A percentile compares a stretch with the other conserved stretches of the same genome.
Conservation (phyloP, 192 early-diverging fungal genomes). For the Spizellomyces punctatus region DNA sequence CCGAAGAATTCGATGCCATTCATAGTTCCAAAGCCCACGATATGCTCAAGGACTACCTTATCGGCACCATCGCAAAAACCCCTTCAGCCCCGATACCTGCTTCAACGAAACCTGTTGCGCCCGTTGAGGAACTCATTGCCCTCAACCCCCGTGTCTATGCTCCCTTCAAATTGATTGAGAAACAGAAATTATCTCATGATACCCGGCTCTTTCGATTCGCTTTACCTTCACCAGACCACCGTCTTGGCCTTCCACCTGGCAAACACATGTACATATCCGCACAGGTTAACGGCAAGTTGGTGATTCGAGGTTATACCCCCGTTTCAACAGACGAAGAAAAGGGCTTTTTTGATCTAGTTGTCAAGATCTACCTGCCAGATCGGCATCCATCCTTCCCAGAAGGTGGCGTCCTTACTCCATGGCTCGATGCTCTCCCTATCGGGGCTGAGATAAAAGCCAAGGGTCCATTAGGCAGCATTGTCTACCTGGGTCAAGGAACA, state of each 20-base stretch:
- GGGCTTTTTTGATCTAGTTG: slow-evolving; percentile 75
- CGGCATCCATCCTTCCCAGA: neutral
- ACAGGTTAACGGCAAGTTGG: slow-evolving; percentile 61
- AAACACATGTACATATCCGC: slow-evolving; percentile 34
- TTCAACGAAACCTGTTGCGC: no score
- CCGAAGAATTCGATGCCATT: neutral
- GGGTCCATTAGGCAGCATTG: slow-evolving; percentile 77
- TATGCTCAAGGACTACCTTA: neutral
- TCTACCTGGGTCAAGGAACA: slow-evolving; percentile 72
- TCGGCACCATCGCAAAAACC: neutral
- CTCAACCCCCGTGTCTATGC: no score
- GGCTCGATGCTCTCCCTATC: slow-evolving; percentile 58
- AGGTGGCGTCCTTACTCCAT: slow-evolving; percentile 66
- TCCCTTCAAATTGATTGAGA: slow-evolving; percentile 35
- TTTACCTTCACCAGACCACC: neutral
- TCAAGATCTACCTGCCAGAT: slow-evolving; percentile 67
- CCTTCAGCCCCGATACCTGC: no score
- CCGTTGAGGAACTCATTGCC: no score
- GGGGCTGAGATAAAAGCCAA: slow-evolving; percentile 72
- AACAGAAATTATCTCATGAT: slow-evolving; percentile 39
- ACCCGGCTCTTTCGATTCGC: slow-evolving; percentile 43
- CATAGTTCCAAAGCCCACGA: neutral
- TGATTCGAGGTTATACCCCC: slow-evolving; percentile 62
- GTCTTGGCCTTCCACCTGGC: neutral
- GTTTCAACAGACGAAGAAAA: slow-evolving; percentile 65